Conservation (phyloP, 106 monocot species). For the Dioscorea dumetorum region DNA sequence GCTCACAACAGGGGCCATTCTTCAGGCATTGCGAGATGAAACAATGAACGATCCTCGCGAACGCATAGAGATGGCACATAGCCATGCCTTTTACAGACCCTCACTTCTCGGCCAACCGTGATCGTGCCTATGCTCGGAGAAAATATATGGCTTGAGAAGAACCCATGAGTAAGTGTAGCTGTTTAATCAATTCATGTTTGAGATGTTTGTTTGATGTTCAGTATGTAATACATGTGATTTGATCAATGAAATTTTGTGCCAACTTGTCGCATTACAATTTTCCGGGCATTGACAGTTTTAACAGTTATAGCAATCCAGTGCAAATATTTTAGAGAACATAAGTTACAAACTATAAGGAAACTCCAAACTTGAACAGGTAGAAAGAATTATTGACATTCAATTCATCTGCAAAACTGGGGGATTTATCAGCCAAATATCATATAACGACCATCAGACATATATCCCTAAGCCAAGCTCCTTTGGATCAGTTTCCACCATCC, state of each 20-base stretch:
- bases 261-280: not conserved
- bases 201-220: too few species aligned
- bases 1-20: slow-evolving; percentile 61
- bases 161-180: too few species aligned
- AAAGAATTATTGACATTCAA: too few species aligned
- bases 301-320: too few species aligned
- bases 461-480: slow-evolving; percentile 86
- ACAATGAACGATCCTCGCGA: slow-evolving; percentile 96
- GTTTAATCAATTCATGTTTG: too few species aligned
- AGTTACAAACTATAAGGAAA: too few species aligned
- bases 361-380: too few species aligned
- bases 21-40: slow-evolving; percentile 88
- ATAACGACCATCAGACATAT: slow-evolving; percentile 37
- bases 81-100: slow-evolving; percentile 76
- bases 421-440: too few species aligned
- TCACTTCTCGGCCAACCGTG: slow-evolving; percentile 74
- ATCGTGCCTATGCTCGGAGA: not conserved
- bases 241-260: not conserved
- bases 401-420: too few species aligned
- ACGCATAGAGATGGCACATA: slow-evolving; percentile 91
- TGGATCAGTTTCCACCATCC: slow-evolving; percentile 92
- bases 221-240: not conserved
- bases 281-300: not conserved
- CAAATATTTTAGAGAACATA: not conserved
- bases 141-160: not conserved